phyloP scores from a whole-genome alignment of 495 filamentous ascomycete species.

The Neurospora sp. region DNA sequence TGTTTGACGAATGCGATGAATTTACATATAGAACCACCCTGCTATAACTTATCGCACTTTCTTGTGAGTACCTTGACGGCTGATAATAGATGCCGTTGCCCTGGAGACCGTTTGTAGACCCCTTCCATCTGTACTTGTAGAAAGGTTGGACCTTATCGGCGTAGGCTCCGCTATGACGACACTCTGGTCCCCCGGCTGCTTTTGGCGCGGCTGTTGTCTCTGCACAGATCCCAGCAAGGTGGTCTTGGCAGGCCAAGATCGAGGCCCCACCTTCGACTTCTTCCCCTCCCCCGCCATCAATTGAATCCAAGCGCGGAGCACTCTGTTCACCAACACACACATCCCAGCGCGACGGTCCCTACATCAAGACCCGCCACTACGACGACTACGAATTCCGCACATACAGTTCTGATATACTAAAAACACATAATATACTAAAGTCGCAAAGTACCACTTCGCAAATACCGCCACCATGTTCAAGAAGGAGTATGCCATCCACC shows the following conservation, averaged over 20 bases:
- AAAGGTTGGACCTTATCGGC: neutral
- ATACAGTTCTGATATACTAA: neutral
- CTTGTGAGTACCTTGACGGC: neutral
- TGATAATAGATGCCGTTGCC: neutral
- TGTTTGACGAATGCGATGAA: neutral
- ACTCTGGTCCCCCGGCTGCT: neutral
- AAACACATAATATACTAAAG: neutral
- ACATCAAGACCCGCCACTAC: neutral
- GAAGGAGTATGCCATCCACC: conserved; percentile 55
- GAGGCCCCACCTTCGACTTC: neutral
- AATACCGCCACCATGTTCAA: conserved; percentile 63
- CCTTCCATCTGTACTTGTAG: neutral
- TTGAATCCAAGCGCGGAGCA: conserved; percentile 1
- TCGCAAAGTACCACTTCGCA: neutral
- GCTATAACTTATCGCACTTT: neutral
- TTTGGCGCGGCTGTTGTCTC: neutral
- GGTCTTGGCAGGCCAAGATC: neutral
- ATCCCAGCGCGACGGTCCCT: neutral
- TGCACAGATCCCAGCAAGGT: neutral
- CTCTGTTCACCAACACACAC: neutral
- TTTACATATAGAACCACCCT: neutral
- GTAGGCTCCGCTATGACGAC: neutral
- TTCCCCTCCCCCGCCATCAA: neutral
- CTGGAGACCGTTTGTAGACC: neutral
- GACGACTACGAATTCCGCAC: neutral